Percentiles rank a stretch among this genome's conserved stretches.
Evolutionary conservation across 2,329 filamentous ascomycete genomes (phyloP).

Genomic region (Daldinia eschscholtzii): DNA sequence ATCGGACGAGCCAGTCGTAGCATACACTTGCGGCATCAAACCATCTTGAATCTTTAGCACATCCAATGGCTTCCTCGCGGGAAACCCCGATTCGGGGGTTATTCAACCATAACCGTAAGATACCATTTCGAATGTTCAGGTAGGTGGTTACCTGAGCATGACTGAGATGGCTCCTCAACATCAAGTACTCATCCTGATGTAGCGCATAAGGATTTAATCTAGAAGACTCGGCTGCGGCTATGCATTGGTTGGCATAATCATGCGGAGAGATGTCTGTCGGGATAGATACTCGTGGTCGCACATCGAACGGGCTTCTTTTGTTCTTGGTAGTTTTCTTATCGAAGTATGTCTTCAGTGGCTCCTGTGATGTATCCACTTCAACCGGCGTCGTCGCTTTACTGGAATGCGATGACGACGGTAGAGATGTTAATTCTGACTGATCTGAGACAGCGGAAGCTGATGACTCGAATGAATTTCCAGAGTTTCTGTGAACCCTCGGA

Average conservation of each 20-base stretch:
- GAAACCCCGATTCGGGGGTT: conserved; percentile 87
- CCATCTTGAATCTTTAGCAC: conserved; percentile 87
- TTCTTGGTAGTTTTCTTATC: conserved; percentile 37
- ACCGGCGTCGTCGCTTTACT: conserved; percentile 75
- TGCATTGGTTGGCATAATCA: conserved; percentile 92
- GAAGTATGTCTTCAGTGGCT: conserved; percentile 34
- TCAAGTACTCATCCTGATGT: conserved; percentile 84
- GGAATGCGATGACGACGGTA: conserved; percentile 61
- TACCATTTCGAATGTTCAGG: conserved; percentile 94
- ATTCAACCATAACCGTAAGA: conserved; percentile 88
- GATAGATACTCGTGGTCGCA: conserved; percentile 85
- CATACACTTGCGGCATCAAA: conserved; percentile 90
- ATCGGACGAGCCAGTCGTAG: conserved; percentile 90
- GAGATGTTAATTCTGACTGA: conserved; percentile 67
- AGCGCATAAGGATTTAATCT: conserved; percentile 90
- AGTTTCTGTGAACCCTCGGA: conserved; percentile 39
- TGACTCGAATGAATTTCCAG: conserved; percentile 62
- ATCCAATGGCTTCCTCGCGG: conserved; percentile 88
- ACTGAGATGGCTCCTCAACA: conserved; percentile 85
- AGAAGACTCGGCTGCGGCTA: conserved; percentile 88
- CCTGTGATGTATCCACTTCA: conserved; percentile 59
- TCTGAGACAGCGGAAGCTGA: conserved; percentile 67
- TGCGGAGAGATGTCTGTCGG: conserved; percentile 77
- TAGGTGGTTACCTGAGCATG: conserved; percentile 93
- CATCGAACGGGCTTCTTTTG: conserved; percentile 63